Base-by-base conservation (phyloP, 192 early-diverging fungal species). In the Rhizophlyctis rosea region DNA sequence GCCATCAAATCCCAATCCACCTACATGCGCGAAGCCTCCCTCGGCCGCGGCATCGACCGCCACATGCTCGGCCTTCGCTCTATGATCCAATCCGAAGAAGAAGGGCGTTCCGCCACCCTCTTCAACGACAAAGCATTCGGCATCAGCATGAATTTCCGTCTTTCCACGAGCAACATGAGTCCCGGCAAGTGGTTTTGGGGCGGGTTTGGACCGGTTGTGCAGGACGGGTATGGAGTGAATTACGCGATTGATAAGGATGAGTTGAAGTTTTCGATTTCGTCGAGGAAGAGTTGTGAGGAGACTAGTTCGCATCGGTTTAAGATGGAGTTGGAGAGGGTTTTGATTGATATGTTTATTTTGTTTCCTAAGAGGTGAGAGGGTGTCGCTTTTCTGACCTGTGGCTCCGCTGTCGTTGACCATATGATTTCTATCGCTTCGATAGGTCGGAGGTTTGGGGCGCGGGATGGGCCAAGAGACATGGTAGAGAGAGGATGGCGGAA, bases 31-130 rank as follows among this genome's bases (percentile, higher is more conserved):
- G 89, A 89, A 0, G 90, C 92, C 4, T 81, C 81, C 13, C 72
- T 71, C 50, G 94, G 94, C 18, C 62, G 83, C 54, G 95, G 94
- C 33, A 88, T 96, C 21, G 95, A 98, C 72, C 88, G 94, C 34
- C 95, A 98, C 73, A 49, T 50, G 62, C 67, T 53, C 61, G 68
- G 9, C 58, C 64, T 90, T 44, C 80, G 81, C 35, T 81, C 60
- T 21, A 86, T 88, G 78, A 85, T 92, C 66, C 71, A 75, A 36
- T 50, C 70, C 0, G 75, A 73, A 21, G 88, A 88, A 59, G 86
- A 88, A 32, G 68, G 78, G 2, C 73, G 67, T 35, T 50, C 71
- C 14, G 61, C 51, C 48, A 71, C 68, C 50, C 77, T 98, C 47
- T 98, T 96, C 75, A 83, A 76, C 34, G 93, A 98, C 68, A 84